phyloP scores from a whole-genome alignment of 257 asterid species.

The Solanum appendiculatum region DNA sequence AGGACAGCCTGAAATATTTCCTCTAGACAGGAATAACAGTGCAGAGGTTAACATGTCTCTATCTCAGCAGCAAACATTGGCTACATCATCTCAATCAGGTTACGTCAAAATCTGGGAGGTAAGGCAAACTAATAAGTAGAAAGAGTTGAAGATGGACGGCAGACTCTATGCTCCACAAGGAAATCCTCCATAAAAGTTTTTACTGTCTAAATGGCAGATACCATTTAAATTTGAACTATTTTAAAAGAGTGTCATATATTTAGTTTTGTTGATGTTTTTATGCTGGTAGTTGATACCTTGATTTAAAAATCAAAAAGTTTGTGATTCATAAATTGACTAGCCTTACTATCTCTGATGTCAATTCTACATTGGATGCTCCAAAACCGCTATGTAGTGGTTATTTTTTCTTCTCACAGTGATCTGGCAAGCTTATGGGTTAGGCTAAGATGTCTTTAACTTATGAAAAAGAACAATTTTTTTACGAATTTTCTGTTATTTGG shows the following conservation, averaged over 20 bases:
- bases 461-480: not conserved
- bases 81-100: constrained; percentile 59
- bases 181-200: not conserved
- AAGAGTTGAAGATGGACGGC: not conserved
- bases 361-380: not conserved
- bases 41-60: constrained; percentile 56
- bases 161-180: not conserved
- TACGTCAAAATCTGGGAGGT: constrained; percentile 96
- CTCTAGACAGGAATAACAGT: constrained; percentile 52
- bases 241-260: not conserved
- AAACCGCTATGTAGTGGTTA: not conserved
- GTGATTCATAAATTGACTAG: not conserved
- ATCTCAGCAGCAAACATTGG: constrained; percentile 71
- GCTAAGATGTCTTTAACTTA: not conserved
- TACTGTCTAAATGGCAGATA: not conserved
- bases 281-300: not conserved
- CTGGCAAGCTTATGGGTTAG: not conserved
- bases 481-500: not conserved
- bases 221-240: not conserved
- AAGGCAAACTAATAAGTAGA: constrained; percentile 1
- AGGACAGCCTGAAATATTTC: constrained; percentile 36
- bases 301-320: not conserved
- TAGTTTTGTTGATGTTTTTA: not conserved
- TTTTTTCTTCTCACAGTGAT: not conserved
- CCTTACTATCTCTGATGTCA: not conserved